Percentiles rank a stretch among this genome's conserved stretches.
phyloP scores from a whole-genome alignment of 441 rosid species.

The Isatis lusitanica region DNA sequence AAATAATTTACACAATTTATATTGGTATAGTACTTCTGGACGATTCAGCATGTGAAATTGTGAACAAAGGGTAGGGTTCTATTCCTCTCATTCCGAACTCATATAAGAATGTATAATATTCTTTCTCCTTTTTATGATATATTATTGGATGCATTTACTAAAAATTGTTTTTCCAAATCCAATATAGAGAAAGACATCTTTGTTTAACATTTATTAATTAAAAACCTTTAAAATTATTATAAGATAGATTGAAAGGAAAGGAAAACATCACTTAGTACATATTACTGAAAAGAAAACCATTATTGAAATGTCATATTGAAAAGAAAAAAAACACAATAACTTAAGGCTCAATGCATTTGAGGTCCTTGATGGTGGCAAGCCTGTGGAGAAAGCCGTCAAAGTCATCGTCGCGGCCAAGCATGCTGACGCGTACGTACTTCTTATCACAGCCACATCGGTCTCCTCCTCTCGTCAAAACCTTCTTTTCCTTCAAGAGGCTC shows the following conservation, averaged over 20 bases:
- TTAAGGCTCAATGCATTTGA: conserved; percentile 21
- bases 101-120: too few relatives aligned
- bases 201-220: not conserved
- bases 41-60: too few relatives aligned
- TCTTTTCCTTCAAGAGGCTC: conserved; percentile 42
- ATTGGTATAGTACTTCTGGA: too few relatives aligned
- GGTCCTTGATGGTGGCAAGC: conserved; percentile 42
- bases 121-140: not conserved
- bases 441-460: conserved; percentile 50
- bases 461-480: conserved; percentile 60
- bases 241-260: not conserved
- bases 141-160: too few relatives aligned
- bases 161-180: not conserved
- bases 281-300: not conserved
- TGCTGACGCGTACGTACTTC: conserved; percentile 54
- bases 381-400: conserved; percentile 58
- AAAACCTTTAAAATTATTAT: not conserved
- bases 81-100: not conserved
- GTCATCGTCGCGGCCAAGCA: conserved; percentile 53
- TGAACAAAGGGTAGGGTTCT: not conserved
- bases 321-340: not conserved
- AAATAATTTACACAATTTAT: not conserved
- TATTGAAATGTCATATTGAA: not conserved
- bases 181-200: not conserved
- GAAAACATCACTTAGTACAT: not conserved